A percentile compares a stretch with the other conserved stretches of the same genome.
These are phyloP conservation scores for Salix dunnii DNA, from an alignment of 345 rosid species.

Conservation along the genomic window DNA sequence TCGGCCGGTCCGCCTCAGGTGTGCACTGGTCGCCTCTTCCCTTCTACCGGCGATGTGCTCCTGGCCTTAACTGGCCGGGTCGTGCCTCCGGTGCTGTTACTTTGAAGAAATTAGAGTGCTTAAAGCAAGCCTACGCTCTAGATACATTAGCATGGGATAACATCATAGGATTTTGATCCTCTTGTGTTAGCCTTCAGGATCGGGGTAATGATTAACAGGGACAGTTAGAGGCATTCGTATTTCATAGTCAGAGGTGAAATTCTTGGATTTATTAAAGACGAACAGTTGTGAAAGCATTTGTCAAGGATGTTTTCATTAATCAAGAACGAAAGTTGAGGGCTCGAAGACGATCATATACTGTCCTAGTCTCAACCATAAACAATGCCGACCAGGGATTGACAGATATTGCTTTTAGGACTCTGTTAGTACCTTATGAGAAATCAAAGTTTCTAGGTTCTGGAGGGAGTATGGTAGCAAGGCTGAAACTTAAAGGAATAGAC, in stretches of 20 bases:
- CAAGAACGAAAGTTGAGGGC: no score
- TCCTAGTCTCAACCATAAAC: no score
- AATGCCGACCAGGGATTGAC: no score
- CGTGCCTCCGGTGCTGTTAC: constrained; percentile 35
- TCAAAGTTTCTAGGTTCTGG: no score
- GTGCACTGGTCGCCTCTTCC: no score
- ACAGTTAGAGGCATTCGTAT: background rate
- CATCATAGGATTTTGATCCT: constrained; percentile 15
- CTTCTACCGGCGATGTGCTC: background rate
- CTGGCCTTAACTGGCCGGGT: constrained; percentile 32
- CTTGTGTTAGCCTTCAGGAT: background rate
- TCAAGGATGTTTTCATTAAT: no score
- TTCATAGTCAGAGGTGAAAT: background rate
- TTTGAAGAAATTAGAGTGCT: constrained; percentile 52
- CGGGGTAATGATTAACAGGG: background rate
- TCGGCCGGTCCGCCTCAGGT: no score
- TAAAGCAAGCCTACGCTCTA: constrained; percentile 45
- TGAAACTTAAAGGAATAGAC: no score
- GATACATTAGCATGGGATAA: constrained; percentile 48
- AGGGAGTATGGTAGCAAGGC: no score
- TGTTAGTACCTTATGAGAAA: no score
- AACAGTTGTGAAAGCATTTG: background rate
- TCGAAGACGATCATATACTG: no score
- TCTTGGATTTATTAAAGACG: background rate
- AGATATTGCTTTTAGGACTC: no score